phyloP scores from a whole-genome alignment of 306 rosid species.

The Purshia tridentata region DNA sequence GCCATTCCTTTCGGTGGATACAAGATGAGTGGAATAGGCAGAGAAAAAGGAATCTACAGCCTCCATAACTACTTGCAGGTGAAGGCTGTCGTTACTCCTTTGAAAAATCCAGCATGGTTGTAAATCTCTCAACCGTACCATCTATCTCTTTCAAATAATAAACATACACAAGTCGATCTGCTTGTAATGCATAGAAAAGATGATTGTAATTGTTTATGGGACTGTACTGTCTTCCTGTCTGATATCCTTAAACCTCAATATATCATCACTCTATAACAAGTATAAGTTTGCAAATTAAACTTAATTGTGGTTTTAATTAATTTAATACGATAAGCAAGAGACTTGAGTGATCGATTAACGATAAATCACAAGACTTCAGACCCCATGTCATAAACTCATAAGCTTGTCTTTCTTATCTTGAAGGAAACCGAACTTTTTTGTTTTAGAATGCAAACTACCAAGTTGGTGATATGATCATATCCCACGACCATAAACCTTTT shows the following conservation, averaged over 20 bases:
- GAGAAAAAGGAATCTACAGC: conserved; percentile 89
- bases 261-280: too few species aligned
- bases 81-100: conserved; percentile 74
- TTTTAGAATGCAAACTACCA: not conserved
- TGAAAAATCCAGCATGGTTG: conserved; percentile 82
- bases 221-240: not conserved
- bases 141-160: conserved; percentile 17
- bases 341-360: too few species aligned
- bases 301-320: too few species aligned
- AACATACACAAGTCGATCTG: too few species aligned
- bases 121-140: conserved; percentile 21
- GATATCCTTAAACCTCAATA: not conserved
- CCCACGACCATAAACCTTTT: not conserved
- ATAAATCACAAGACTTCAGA: too few species aligned
- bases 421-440: too few species aligned
- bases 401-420: too few species aligned
- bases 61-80: conserved; percentile 80
- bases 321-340: too few species aligned
- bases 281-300: too few species aligned
- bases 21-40: conserved; percentile 91
- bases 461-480: not conserved
- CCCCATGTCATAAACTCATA: too few species aligned
- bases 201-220: not conserved
- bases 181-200: conserved; percentile 1
- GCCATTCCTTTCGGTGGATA: conserved; percentile 94